A percentile compares a stretch with the other conserved stretches of the same genome.
Evolutionary conservation across 331 rosid genomes (phyloP).

Genomic region (Arachis monticola): DNA sequence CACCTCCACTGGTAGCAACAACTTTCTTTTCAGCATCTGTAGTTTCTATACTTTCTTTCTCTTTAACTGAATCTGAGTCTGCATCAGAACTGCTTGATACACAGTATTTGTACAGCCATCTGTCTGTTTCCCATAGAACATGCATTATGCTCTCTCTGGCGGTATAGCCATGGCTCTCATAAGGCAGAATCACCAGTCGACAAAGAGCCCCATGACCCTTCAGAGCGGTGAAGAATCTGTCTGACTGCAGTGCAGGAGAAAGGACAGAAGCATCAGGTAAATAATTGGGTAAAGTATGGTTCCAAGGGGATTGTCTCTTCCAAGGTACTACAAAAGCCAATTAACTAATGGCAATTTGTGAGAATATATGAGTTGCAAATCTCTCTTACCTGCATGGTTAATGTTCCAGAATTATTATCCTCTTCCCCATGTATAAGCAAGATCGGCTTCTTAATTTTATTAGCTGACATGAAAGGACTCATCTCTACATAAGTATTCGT

Average conservation of each 20-base stretch:
- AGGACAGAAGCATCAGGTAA: conserved; percentile 34
- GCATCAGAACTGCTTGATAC: conserved; percentile 53
- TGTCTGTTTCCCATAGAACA: conserved; percentile 98
- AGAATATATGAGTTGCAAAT: conserved; percentile 21
- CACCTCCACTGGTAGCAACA: conserved; percentile 71
- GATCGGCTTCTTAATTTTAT: conserved; percentile 95
- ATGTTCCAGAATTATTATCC: conserved; percentile 94
- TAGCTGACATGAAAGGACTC: conserved; percentile 99
- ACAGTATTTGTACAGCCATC: conserved; percentile 87
- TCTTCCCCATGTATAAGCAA: conserved; percentile 98
- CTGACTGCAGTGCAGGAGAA: conserved; percentile 69
- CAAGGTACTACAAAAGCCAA: conserved; percentile 33
- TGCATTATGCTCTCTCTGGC: conserved; percentile 99
- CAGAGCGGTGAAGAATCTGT: conserved; percentile 93
- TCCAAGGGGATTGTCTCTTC: conserved; percentile 27
- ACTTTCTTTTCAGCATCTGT: conserved; percentile 59
- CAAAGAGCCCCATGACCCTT: conserved; percentile 98
- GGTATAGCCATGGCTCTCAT: conserved; percentile 93
- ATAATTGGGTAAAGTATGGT: conserved; percentile 34
- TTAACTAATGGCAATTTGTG: conserved; percentile 1
- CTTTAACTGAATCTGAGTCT: conserved; percentile 49
- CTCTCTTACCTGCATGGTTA: conserved; percentile 90
- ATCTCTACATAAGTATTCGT: conserved; percentile 84
- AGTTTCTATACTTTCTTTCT: conserved; percentile 47
- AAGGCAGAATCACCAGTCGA: conserved; percentile 94